phyloP scores from a whole-genome alignment of 1,139 yeast genomes.

The Yamadazyma atlantica region DNA sequence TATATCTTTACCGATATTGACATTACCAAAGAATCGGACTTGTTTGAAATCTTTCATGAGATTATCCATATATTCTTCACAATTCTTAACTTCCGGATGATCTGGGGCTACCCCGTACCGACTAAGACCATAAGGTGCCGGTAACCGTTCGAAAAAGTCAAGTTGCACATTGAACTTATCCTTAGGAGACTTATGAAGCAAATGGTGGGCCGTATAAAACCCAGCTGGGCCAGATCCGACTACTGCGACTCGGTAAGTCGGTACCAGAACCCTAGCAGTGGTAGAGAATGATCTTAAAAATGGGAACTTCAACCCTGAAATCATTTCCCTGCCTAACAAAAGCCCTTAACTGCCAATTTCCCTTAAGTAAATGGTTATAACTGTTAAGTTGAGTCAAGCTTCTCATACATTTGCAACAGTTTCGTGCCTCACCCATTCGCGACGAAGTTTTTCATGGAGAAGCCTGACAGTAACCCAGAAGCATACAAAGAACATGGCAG shows the following conservation, averaged over 20 bases:
- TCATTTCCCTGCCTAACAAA: too few relatives aligned
- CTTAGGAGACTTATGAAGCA: slow-evolving; percentile 49
- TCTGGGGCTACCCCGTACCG: slow-evolving; percentile 99
- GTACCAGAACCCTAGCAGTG: slow-evolving; percentile 4
- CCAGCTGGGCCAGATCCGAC: slow-evolving; percentile 98
- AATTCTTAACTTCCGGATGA: slow-evolving; percentile 93
- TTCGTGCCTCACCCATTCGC: background rate
- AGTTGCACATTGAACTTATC: slow-evolving; percentile 42
- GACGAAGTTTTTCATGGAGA: background rate
- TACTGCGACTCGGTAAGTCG: slow-evolving; percentile 53
- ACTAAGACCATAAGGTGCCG: slow-evolving; percentile 89
- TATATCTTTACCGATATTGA: slow-evolving; percentile 59
- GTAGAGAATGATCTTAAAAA: background rate
- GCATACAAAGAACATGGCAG: slow-evolving; percentile 3
- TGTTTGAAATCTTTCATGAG: slow-evolving; percentile 36
- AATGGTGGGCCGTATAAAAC: slow-evolving; percentile 80
- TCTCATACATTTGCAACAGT: background rate
- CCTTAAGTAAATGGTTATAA: too few relatives aligned
- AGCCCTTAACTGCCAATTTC: too few relatives aligned
- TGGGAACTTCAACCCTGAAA: too few relatives aligned
- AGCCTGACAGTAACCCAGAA: background rate
- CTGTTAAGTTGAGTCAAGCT: too few relatives aligned
- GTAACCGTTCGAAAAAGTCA: slow-evolving; percentile 75
- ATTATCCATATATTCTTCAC: slow-evolving; percentile 76
- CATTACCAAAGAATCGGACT: slow-evolving; percentile 77